phyloP scores from a whole-genome alignment of 225 moss, liverwort and hornwort genomes.

The Polytrichum commune region DNA sequence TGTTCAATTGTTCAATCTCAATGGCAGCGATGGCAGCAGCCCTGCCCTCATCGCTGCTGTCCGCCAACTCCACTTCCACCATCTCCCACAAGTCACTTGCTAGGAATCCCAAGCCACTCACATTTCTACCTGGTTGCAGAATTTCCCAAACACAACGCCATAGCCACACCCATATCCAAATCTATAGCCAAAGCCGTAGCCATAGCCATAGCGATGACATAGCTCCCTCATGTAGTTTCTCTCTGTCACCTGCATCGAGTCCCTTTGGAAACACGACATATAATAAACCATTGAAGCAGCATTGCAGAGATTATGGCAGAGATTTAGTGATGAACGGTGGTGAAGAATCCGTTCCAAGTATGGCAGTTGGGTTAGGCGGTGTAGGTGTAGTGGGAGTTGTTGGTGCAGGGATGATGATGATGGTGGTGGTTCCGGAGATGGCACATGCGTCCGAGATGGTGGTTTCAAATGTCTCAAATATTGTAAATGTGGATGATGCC shows the following conservation, averaged over 20 bases:
- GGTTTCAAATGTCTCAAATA: slow-evolving; percentile 5
- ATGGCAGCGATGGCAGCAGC: neutral
- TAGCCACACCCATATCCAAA: too few species aligned
- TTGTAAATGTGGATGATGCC: slow-evolving; percentile 3
- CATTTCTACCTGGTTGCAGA: too few species aligned
- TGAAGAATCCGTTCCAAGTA: neutral
- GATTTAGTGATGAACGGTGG: too few species aligned
- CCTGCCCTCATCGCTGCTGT: neutral
- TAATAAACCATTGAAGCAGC: too few species aligned
- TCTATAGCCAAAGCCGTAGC: too few species aligned
- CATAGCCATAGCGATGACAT: neutral
- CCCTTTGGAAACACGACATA: neutral
- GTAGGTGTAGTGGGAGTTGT: slow-evolving; percentile 12
- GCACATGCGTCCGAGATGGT: slow-evolving; percentile 31
- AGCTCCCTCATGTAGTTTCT: neutral
- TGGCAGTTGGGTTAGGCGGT: slow-evolving; percentile 20
- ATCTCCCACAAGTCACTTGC: too few species aligned
- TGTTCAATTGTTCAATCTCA: too few species aligned
- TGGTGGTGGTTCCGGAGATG: slow-evolving; percentile 29
- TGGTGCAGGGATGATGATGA: slow-evolving; percentile 29
- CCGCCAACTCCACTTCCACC: too few species aligned
- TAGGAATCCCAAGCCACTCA: too few species aligned
- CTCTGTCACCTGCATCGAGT: neutral
- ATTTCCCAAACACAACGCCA: too few species aligned
- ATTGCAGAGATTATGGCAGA: too few species aligned